Conservation (phyloP, 2,329 filamentous ascomycete species). For the Nemania sp. region DNA sequence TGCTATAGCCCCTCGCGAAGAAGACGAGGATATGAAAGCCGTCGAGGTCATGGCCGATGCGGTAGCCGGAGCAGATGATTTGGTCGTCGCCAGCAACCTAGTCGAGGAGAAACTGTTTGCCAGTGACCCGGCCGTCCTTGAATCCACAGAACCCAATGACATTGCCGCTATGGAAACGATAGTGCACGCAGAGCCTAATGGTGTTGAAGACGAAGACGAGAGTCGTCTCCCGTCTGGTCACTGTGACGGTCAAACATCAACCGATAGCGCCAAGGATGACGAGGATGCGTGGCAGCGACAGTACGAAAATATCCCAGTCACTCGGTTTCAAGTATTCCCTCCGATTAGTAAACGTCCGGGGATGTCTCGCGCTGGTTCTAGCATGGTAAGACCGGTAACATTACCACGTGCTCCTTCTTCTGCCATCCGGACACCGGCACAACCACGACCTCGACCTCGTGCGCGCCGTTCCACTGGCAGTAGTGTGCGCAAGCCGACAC, state of each 20-base stretch:
- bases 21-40: constrained; percentile 58
- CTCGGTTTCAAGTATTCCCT: constrained; percentile 79
- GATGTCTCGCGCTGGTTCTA: constrained; percentile 49
- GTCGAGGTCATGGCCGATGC: constrained; percentile 40
- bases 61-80: constrained; percentile 41
- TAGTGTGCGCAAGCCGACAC: constrained; percentile 41
- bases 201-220: constrained; percentile 33
- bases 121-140: constrained; percentile 40
- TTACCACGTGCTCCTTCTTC: constrained; percentile 39
- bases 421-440: constrained; percentile 42
- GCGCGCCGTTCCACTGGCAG: constrained; percentile 44
- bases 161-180: constrained; percentile 28
- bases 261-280: constrained; percentile 32
- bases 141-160: constrained; percentile 48
- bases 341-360: constrained; percentile 59
- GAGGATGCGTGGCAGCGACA: constrained; percentile 50
- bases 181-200: constrained; percentile 36
- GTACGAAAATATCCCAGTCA: constrained; percentile 66
- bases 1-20: constrained; percentile 85
- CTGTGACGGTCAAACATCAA: constrained; percentile 19
- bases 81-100: constrained; percentile 30
- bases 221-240: constrained; percentile 30
- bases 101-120: constrained; percentile 40
- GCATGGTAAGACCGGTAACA: constrained; percentile 42
- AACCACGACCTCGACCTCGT: constrained; percentile 43